Base-by-base conservation (phyloP, 2,329 filamentous ascomycete species). In the Penicillium oxalicum region DNA sequence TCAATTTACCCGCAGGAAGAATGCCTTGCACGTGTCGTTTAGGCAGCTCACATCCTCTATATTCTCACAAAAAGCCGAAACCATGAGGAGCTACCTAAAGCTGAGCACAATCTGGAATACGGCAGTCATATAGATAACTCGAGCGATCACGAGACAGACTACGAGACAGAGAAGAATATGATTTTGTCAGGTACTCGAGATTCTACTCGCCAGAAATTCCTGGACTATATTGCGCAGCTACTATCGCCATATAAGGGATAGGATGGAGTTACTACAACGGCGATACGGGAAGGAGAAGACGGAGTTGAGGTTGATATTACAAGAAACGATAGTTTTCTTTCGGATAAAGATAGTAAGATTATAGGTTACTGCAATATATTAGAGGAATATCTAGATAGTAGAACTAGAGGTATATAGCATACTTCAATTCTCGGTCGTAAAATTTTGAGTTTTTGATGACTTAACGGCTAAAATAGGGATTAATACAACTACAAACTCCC, bases 261-360 rank as follows among this genome's bases (percentile, higher is more conserved):
- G 28, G 13, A 44, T 35, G 32, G 42, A 9, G 42, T 44, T 27
- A 44, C 42, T 27, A 18, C 33, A 35, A 35, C 33, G 33, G 42
- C 33, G 26, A 34, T 44, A 26, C 42, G 33, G n/a, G 42, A 44
- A 44, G 29, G 33, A 13, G 33, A 44, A 44, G 5, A 34, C 33
- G 9, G 26, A 33, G 42, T 44, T 27, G 33, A 44, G 42, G 26
- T 44, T 29, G 42, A 44, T 24, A 44, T 44, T 24, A 18, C 33
- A 35, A 44, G 42, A 24, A 44, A 44, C 25, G 33, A 44, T 44
- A 7, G 42, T 24, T 44, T 44, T 44, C 42, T 34, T 44, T 44
- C 28, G n/a, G 28, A 35, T 36, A 5, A 24, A 25, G 28, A 32
- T 32, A 34, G 35, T 44, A 18, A 36, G 9, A 36, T 34, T 44